phyloP scores from a whole-genome alignment of 495 filamentous ascomycete genomes.

The Neurospora intermedia region DNA sequence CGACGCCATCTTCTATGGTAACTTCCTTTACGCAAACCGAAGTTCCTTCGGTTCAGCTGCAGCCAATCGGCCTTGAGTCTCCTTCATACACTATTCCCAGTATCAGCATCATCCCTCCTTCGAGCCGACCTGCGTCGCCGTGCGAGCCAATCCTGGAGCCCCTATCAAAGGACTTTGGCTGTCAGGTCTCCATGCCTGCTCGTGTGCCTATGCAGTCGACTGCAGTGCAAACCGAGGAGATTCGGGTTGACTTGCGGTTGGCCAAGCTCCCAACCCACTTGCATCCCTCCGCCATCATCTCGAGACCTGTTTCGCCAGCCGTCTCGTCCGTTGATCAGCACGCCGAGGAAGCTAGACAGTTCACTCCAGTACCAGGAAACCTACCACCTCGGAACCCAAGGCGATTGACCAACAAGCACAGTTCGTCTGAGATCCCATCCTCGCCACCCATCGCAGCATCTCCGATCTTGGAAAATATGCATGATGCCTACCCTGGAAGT shows the following conservation, averaged over 20 bases:
- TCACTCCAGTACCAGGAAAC: conserved; percentile 40
- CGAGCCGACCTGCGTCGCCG: conserved; percentile 41
- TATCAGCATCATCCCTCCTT: conserved; percentile 51
- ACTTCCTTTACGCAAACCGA: conserved; percentile 69
- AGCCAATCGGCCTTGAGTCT: conserved; percentile 20
- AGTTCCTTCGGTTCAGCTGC: conserved; percentile 18
- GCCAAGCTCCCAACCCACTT: conserved; percentile 67
- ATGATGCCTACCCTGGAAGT: conserved; percentile 67
- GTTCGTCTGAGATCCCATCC: conserved; percentile 35
- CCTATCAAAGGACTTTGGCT: conserved; percentile 45
- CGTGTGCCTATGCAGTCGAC: conserved; percentile 46
- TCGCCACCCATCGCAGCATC: conserved; percentile 30
- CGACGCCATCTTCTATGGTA: conserved; percentile 17
- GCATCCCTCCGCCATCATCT: conserved; percentile 57
- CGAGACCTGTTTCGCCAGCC: conserved; percentile 42
- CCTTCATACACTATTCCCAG: conserved; percentile 41
- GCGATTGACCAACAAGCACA: conserved; percentile 34
- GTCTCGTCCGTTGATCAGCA: conserved; percentile 13
- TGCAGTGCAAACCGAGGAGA: conserved; percentile 84
- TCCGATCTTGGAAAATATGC: conserved; percentile 28
- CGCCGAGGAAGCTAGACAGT: conserved; percentile 26
- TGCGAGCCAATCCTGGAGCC: conserved; percentile 42
- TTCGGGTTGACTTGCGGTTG: conserved; percentile 63
- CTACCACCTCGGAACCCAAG: conserved; percentile 42
- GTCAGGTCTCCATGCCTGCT: conserved; percentile 37